Evolutionary conservation across 1,284 basidiomycete genomes (phyloP), one percentile per base, ranked within the genome.

Genomic region (Sporisorium graminicola): DNA sequence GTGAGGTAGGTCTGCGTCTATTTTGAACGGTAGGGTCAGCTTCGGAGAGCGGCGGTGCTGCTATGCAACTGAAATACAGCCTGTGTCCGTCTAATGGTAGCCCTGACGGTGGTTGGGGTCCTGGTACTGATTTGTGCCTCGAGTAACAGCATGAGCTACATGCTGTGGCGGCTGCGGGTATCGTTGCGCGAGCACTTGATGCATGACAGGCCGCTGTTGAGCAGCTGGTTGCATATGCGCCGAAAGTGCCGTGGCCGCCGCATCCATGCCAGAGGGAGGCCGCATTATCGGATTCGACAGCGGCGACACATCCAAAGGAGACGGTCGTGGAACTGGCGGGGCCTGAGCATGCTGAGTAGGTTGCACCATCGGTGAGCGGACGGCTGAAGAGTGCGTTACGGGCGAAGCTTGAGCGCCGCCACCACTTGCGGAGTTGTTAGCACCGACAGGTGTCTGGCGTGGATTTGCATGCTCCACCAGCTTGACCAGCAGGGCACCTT

Each of bases 401-500:
- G 6, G 20, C 24, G 47, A 33, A 13, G 16, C 54, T 49, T 27
- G 33, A 43, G 43, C 18, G 16, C 16, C 27, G 18, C 44, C n/a
- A 13, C 16, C 37, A 40, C 16, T 40, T 1, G 29, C 43, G 12
- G 57, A 18, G 26, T 4, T 29, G 53, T 6, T 20, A 16, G 56
- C 18, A 13, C 49, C 18, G 12, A 53, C 31, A 8, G 26, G 53
- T 2, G 46, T 31, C 14, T 54, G 67, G n/a, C 64, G 68, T 12
- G 73, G 73, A 43, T 76, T 71, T 29, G 64, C 64, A 31, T 76
- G 65, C 44, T 77, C 68, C 18, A 42, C 13, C 20, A 77, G 51
- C 53, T 69, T 72, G 55, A 62, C 62, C 33, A 77, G 52, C 37
- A 77, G 47, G 5, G 74, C 74, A 42, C 65, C 74, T 58, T 77